Conservation (phyloP, 2,329 filamentous ascomycete genomes). For the Rutstroemia sp. region DNA sequence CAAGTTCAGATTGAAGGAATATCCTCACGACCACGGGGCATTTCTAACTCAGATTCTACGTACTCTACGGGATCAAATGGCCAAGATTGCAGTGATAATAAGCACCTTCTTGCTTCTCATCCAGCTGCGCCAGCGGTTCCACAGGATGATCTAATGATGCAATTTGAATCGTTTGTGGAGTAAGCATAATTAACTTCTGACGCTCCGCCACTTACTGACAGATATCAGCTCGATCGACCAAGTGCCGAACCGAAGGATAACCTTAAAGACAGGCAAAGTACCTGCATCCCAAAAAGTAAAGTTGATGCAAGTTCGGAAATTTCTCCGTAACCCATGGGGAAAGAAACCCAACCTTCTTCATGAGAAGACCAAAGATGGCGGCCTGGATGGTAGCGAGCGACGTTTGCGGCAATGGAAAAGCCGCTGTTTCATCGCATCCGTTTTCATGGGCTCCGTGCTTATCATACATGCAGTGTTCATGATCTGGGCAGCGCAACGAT, state of each 20-base stretch:
- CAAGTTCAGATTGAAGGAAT: neutral
- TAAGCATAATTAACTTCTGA: neutral
- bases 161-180: conserved; percentile 6
- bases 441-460: conserved; percentile 10
- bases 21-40: neutral
- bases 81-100: conserved; percentile 3
- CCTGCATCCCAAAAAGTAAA: neutral
- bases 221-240: neutral
- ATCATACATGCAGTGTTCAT: conserved; percentile 16
- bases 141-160: neutral
- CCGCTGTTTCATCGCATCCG: neutral
- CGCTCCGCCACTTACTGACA: neutral
- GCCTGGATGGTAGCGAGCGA: neutral
- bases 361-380: neutral
- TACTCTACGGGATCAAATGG: neutral
- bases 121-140: neutral
- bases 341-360: neutral
- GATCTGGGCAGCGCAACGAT: conserved; percentile 13
- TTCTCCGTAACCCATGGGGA: neutral
- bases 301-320: neutral
- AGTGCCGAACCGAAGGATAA: neutral
- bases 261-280: neutral
- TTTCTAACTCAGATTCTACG: conserved; percentile 1
- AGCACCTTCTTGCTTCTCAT: neutral
- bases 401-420: neutral